These are phyloP conservation scores for Dimocarpus longan DNA, from an alignment of 345 rosid species.

Conservation along the genomic window DNA sequence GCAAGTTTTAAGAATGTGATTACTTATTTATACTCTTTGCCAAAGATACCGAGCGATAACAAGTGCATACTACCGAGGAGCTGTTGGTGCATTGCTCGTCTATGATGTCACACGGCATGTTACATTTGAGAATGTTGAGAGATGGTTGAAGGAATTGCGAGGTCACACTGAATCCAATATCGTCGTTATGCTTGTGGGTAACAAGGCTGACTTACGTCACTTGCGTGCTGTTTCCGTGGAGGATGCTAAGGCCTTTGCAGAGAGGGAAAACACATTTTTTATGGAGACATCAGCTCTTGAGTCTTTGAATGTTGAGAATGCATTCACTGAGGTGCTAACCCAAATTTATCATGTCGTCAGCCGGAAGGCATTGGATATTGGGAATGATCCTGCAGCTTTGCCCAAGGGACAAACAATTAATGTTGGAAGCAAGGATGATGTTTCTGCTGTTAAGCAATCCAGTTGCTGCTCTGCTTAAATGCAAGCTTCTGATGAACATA, in stretches of 20 bases:
- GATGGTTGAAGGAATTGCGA: constrained; percentile 92
- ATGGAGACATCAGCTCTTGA: constrained; percentile 96
- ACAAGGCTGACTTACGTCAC: constrained; percentile 85
- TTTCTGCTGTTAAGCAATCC: constrained; percentile 67
- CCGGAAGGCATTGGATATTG: constrained; percentile 65
- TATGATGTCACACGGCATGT: constrained; percentile 83
- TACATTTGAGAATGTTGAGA: constrained; percentile 83
- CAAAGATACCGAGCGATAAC: constrained; percentile 87
- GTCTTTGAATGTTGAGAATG: constrained; percentile 75
- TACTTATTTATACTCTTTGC: constrained; percentile 16
- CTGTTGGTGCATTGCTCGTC: constrained; percentile 84
- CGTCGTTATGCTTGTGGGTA: constrained; percentile 88
- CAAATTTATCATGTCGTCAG: constrained; percentile 78
- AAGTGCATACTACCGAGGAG: constrained; percentile 92
- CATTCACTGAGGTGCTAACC: constrained; percentile 78
- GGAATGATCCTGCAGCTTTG: constrained; percentile 63
- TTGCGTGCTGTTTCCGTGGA: constrained; percentile 75
- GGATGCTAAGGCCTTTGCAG: constrained; percentile 71
- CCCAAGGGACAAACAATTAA: constrained; percentile 74
- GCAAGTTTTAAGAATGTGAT: not conserved
- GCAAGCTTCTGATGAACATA: not conserved
- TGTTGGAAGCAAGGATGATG: constrained; percentile 69
- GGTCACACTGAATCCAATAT: constrained; percentile 83
- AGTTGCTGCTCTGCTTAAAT: constrained; percentile 65
- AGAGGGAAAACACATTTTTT: constrained; percentile 71